Base-by-base conservation (phyloP, 129 eudicot genomes). In the Helianthus tuberosus region DNA sequence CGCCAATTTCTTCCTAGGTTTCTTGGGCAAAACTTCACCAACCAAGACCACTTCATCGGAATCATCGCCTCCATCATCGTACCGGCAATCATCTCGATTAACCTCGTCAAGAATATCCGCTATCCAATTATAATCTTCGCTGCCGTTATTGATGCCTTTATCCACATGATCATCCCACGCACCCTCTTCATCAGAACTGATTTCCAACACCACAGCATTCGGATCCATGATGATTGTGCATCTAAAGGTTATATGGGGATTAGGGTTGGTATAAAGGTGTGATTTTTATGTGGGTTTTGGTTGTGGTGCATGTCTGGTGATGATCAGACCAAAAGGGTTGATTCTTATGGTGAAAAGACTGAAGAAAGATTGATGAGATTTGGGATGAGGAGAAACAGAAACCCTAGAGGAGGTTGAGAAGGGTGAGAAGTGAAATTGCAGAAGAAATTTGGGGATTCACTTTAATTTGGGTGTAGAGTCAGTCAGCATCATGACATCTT, bases 151-250 rank as follows among this genome's bases (percentile, higher is more conserved):
- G 8, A 66, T 69, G 13, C 43, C 80, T 43, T 71, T 72, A 16
- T 9, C 55, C 27, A 46, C 46, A 1, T 46, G 74, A 14, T 77
- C 86, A 48, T 77, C 75, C 73, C 80, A 79, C 38, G 50, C 89
- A 8, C 44, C 77, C 35, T 89, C 96, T 57, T 89, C 92, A 75
- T 89, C 96, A 38, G 96, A 89, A 65, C 92, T 86, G 16, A 86
- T 75, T 20, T 89, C 89, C 6, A 89, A 46, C 39, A 84, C 79
- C 15, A 74, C 64, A 6, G 61, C 17, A 67, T 69, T 68, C 44
- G 82, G 77, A 81, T 83, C 88, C 95, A 85, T 85, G 12, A 6
- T 63, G 10, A 75, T 8, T 65, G 27, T 9, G 69, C 48, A 54
- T 75, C 57, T 43, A 27, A 9, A 65, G n/a, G 16, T 66, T 46